A percentile compares a stretch with the other conserved stretches of the same genome.
These are phyloP conservation scores for Cubamyces sp. DNA, from an alignment of 768 basidiomycete genomes.

Conservation along the genomic window DNA sequence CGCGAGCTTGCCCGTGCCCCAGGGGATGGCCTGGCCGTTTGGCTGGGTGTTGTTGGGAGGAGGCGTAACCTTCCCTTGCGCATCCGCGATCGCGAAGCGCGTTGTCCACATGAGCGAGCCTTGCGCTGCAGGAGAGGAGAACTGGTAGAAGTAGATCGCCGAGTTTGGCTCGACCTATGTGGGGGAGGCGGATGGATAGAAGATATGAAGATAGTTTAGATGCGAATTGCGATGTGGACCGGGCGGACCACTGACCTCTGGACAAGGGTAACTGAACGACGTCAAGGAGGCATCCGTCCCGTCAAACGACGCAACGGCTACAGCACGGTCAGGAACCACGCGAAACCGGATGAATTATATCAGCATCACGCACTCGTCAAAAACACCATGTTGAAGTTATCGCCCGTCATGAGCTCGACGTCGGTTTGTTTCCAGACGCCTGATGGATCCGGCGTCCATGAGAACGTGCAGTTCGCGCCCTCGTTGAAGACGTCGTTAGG, in stretches of 20 bases:
- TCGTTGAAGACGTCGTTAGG: conserved; percentile 61
- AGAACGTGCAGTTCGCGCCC: conserved; percentile 56
- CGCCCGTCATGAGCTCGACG: conserved; percentile 82
- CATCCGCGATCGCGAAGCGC: conserved; percentile 55
- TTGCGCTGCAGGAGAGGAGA: conserved; percentile 46
- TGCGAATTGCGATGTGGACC: too few species aligned
- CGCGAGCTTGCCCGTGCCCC: conserved; percentile 64
- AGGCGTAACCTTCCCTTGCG: conserved; percentile 47
- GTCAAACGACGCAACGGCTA: conserved; percentile 71
- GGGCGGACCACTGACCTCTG: conserved; percentile 48
- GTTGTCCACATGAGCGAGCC: conserved; percentile 13
- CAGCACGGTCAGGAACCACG: neutral
- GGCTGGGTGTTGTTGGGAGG: conserved; percentile 61
- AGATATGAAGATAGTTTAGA: too few species aligned
- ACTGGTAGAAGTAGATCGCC: conserved; percentile 84
- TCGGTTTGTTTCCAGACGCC: conserved; percentile 71
- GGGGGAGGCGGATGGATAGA: too few species aligned
- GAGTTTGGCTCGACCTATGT: conserved; percentile 66
- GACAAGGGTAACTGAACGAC: conserved; percentile 64
- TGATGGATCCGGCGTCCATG: conserved; percentile 62
- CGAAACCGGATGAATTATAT: conserved; percentile 6
- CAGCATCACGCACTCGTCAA: conserved; percentile 34
- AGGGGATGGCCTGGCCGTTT: conserved; percentile 50
- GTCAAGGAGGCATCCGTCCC: conserved; percentile 55
- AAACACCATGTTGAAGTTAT: conserved; percentile 69